Base-by-base conservation (phyloP, 108 stramenopile species). In the Cyclotella atomus region DNA sequence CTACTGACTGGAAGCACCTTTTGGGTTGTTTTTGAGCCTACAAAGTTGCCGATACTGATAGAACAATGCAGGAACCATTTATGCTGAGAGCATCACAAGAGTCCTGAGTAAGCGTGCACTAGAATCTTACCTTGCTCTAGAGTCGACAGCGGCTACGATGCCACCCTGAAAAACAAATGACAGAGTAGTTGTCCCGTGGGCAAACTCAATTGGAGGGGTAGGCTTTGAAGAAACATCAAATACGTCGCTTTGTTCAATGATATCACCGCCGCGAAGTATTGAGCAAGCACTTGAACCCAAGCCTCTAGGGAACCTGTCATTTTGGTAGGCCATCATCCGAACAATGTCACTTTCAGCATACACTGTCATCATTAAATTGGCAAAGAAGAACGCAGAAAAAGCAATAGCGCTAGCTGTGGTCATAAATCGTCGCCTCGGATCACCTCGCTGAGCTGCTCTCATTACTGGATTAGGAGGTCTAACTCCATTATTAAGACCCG, bases 141-240 rank as follows among this genome's bases (percentile, higher is more conserved):
- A 92, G 74, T 96, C 95, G 8, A 96, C 92, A 9, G 92, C 92
- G 24, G 82, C 92, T 19, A 96, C 74, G 21, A 92, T 92, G 1
- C 95, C 94, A 63, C 85, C 92, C 57, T 92, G 70, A 70, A 92
- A 96, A 1, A 79, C 43, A 80, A 96, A 93, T n/a, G 95, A 92
- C 27, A 96, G 30, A 0, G 95, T 92, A 17, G 95, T 96, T 9
- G 95, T 96, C 24, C 95, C 95, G 69, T 96, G 95, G 2, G 87
- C 87, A 69, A 92, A 88, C 68, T 91, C 85, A 47, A 95, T 65
- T 0, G 89, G 90, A 50, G 94, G 94, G 10, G 89, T 75, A 16
- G 71, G 32, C 9, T 69, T 65, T 32, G 59, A 53, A n/a, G 60
- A 60, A 17, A 76, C 33, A 19, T 76, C 65, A 57, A 59, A 49